Base-by-base conservation (phyloP, 2,329 filamentous ascomycete species). In the Epichloe sylvatica region DNA sequence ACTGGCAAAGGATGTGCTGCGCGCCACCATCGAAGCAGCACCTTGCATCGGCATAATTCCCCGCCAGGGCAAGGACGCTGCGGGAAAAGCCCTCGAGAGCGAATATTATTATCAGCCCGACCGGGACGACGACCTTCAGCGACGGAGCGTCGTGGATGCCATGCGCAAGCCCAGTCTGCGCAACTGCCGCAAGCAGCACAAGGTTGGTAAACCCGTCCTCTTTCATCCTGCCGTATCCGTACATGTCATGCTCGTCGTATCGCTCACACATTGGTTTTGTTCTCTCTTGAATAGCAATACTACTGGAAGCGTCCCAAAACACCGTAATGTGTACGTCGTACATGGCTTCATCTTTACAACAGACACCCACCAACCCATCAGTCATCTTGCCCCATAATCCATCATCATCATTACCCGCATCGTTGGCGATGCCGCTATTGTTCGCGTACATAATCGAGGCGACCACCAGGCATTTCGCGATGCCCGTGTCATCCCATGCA, bases 61-160 rank as follows among this genome's bases (percentile, higher is more conserved):
- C 47, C 83, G 92, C 38, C 83, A 91, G 64, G 92, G 92, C 62
- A 98, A 97, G 67, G 92, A 98, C 63, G 92, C 92, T 5, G 91
- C 92, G 0, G 92, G 92, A 57, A 92, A 96, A 70, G 71, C 83
- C 6, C 77, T 98, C 1, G 91, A 98, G 73, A 94, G 86, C 71
- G 90, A 98, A 66, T 97, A 94, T 65, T 97, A 97, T 68, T 98
- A 98, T 62, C 75, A 96, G 7, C 86, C 90, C 0, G 91, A 97
- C 65, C 76, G 81, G 60, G 92, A 98, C 62, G 72, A 76, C 2
- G 89, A 97, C 62, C 77, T 82, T 54, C 79, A 84, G 62, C 79
- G 91, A 52, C 80, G 86, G 49, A 85, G 89, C 21, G 88, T 96
- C 13, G 87, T 90, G 1, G 83, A 90, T 56, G 86, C 87, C 48